A percentile compares a stretch with the other conserved stretches of the same genome.
Conservation (phyloP, 2,329 filamentous ascomycete species). For the Botryotinia convoluta region DNA sequence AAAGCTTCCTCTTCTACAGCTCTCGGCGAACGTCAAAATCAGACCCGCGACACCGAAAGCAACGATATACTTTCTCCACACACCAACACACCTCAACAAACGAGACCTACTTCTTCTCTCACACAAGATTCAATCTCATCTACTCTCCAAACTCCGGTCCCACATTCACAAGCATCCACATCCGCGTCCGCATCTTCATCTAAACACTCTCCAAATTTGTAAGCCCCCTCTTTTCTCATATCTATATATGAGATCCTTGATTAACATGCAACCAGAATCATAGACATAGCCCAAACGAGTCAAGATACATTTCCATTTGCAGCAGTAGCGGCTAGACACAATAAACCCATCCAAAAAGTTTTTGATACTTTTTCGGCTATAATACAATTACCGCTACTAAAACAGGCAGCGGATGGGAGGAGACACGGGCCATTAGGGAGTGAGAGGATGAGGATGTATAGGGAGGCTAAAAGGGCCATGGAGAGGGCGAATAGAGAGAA, state of each 20-base stretch:
- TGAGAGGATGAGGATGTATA: conserved; percentile 43
- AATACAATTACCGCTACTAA: conserved; percentile 48
- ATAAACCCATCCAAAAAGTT: conserved; percentile 44
- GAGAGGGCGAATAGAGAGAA: conserved; percentile 33
- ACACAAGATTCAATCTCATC: neutral
- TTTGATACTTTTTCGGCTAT: conserved; percentile 49
- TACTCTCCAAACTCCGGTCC: neutral
- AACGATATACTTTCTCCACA: neutral
- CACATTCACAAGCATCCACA: conserved; percentile 11
- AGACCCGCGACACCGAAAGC: too few species aligned
- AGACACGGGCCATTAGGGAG: conserved; percentile 44
- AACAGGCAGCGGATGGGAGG: conserved; percentile 46
- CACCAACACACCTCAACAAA: neutral
- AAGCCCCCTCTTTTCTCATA: conserved; percentile 18
- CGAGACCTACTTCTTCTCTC: neutral
- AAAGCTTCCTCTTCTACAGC: neutral
- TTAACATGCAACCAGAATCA: conserved; percentile 42
- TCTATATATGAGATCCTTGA: conserved; percentile 3
- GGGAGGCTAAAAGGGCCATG: conserved; percentile 42
- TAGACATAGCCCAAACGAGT: conserved; percentile 50
- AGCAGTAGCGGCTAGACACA: conserved; percentile 47
- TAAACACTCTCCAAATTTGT: conserved; percentile 33
- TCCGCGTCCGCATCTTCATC: conserved; percentile 3
- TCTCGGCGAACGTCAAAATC: neutral
- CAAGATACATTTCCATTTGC: conserved; percentile 48